phyloP scores from a whole-genome alignment of 2,329 filamentous ascomycete genomes.

The Microsporum canis region DNA sequence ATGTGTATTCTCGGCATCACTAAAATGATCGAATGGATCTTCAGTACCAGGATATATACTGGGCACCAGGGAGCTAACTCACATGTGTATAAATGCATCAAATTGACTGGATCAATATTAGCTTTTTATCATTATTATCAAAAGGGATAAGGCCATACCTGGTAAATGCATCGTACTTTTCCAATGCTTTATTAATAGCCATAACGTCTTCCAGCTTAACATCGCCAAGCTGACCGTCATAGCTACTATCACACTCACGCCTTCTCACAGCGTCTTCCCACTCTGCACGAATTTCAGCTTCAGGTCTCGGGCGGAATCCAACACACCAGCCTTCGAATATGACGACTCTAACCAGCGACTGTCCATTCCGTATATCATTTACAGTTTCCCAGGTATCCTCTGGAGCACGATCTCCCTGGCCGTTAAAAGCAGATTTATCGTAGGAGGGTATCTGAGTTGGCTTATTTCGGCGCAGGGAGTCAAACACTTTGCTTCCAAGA shows the following conservation, averaged over 20 bases:
- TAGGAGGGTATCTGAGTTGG: slow-evolving; percentile 59
- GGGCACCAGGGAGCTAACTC: slow-evolving; percentile 18
- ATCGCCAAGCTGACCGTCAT: slow-evolving; percentile 42
- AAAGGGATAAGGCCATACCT: slow-evolving; percentile 27
- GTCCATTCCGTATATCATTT: slow-evolving; percentile 24
- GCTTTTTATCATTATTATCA: slow-evolving; percentile 11
- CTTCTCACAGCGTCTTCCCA: slow-evolving; percentile 41
- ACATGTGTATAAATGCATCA: slow-evolving; percentile 55
- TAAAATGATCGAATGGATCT: slow-evolving; percentile 14
- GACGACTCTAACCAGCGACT: slow-evolving; percentile 46
- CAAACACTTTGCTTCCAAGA: slow-evolving; percentile 54
- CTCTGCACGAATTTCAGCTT: slow-evolving; percentile 43
- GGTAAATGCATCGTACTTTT: slow-evolving; percentile 48
- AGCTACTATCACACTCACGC: slow-evolving; percentile 34
- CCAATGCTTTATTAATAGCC: slow-evolving; percentile 49
- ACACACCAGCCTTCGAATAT: slow-evolving; percentile 89
- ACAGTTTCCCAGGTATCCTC: slow-evolving; percentile 49
- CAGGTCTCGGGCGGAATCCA: slow-evolving; percentile 60
- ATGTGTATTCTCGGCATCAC: slow-evolving; percentile 57
- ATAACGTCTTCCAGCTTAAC: slow-evolving; percentile 46
- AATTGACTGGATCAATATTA: slow-evolving; percentile 33
- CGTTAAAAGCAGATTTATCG: slow-evolving; percentile 68
- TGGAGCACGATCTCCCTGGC: slow-evolving; percentile 63
- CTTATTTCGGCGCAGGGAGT: slow-evolving; percentile 41
- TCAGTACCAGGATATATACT: not conserved